Conservation (phyloP, 768 basidiomycete species). For the Infundibulicybe gibba region DNA sequence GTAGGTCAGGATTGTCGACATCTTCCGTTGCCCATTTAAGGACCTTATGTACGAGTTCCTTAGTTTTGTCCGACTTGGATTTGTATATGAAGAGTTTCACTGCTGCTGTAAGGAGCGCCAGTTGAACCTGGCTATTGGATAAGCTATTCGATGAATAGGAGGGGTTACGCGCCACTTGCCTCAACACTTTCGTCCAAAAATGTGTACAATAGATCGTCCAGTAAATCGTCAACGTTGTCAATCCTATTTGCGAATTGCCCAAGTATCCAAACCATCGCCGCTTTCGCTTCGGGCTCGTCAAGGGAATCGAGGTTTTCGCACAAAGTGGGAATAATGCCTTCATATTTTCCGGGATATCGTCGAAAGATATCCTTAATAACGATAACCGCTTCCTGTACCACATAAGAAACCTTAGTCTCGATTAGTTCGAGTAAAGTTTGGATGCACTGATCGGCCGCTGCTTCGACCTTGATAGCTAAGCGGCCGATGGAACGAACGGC, state of each 20-base stretch:
- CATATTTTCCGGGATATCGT: slow-evolving; percentile 94
- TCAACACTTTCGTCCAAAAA: slow-evolving; percentile 95
- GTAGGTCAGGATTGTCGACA: slow-evolving; percentile 95
- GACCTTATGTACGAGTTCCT: slow-evolving; percentile 90
- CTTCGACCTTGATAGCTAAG: slow-evolving; percentile 94
- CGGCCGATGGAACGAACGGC: slow-evolving; percentile 97
- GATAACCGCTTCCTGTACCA: slow-evolving; percentile 95
- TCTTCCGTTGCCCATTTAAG: slow-evolving; percentile 97
- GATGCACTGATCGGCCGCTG: slow-evolving; percentile 88
- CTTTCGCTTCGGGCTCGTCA: slow-evolving; percentile 96
- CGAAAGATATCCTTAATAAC: slow-evolving; percentile 99
- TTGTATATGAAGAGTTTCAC: slow-evolving; percentile 97
- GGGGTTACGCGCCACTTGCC: slow-evolving; percentile 40
- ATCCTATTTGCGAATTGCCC: slow-evolving; percentile 96
- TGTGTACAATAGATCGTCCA: slow-evolving; percentile 86
- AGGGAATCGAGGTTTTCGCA: slow-evolving; percentile 90
- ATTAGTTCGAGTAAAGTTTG: slow-evolving; percentile 81
- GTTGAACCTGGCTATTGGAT: slow-evolving; percentile 68
- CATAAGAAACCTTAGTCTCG: slow-evolving; percentile 92
- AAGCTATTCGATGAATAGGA: not conserved
- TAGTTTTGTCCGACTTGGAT: slow-evolving; percentile 74
- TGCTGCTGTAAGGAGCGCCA: slow-evolving; percentile 88
- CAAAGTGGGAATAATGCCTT: slow-evolving; percentile 90
- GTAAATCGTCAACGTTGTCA: slow-evolving; percentile 91
- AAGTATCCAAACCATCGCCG: slow-evolving; percentile 97